Percentiles rank a stretch among this genome's conserved stretches.
Evolutionary conservation across 2,329 filamentous ascomycete species (phyloP).

Genomic region (Epichloe hybrida): DNA sequence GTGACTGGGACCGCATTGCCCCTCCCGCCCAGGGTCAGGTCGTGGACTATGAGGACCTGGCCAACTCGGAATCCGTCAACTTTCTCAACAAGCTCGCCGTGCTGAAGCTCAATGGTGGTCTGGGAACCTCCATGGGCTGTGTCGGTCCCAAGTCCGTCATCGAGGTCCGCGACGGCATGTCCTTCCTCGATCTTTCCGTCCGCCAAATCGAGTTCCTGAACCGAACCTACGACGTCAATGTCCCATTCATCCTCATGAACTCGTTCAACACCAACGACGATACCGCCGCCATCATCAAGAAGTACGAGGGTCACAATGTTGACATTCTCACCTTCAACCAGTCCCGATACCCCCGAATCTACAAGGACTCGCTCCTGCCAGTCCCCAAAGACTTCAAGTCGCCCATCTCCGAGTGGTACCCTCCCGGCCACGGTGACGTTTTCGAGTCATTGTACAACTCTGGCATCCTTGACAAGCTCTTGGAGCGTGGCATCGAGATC

Average conservation of each 20-base stretch:
- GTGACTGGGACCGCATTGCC: conserved; percentile 92
- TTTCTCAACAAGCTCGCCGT: conserved; percentile 97
- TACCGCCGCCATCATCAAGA: conserved; percentile 98
- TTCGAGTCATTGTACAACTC: conserved; percentile 99
- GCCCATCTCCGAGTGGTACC: conserved; percentile 93
- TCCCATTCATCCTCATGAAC: conserved; percentile 99
- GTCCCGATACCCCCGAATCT: conserved; percentile 92
- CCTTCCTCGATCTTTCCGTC: conserved; percentile 95
- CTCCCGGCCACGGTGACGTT: conserved; percentile 96
- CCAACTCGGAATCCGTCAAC: conserved; percentile 78
- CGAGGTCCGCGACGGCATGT: conserved; percentile 99
- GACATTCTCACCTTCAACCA: conserved; percentile 99
- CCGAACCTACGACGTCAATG: conserved; percentile 93
- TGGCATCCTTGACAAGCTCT: conserved; percentile 89
- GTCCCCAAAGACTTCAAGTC: conserved; percentile 84
- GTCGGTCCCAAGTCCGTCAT: conserved; percentile 99
- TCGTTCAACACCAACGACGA: conserved; percentile 99
- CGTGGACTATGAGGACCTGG: conserved; percentile 82
- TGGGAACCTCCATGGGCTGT: conserved; percentile 98
- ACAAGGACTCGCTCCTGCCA: conserved; percentile 95
- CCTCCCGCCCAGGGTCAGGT: conserved; percentile 90
- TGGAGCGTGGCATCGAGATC: conserved; percentile 90
- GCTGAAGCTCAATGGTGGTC: conserved; percentile 97
- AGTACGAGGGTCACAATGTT: conserved; percentile 99
- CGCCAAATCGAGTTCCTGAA: conserved; percentile 99